Evolutionary conservation across 768 basidiomycete genomes (phyloP).

Genomic region (Termitomyces bulborhizus): DNA sequence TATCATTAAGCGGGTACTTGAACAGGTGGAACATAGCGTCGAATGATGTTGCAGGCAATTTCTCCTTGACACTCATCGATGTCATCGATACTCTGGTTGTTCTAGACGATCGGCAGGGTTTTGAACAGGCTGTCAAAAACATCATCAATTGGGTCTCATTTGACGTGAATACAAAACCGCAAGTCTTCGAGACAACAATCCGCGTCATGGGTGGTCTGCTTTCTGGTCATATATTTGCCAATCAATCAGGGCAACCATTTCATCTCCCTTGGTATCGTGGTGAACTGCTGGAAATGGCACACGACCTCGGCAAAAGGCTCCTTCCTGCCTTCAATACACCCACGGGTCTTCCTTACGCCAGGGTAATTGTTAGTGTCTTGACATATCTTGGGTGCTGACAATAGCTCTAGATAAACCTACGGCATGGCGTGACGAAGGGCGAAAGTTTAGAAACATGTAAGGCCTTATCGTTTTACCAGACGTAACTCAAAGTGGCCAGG

Average conservation of each 20-base stretch:
- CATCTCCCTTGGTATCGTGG: conserved; percentile 79
- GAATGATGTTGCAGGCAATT: conserved; percentile 95
- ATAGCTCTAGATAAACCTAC: conserved; percentile 64
- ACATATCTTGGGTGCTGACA: conserved; percentile 1
- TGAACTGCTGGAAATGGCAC: conserved; percentile 73
- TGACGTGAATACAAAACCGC: conserved; percentile 93
- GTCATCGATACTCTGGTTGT: conserved; percentile 88
- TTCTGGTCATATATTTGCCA: conserved; percentile 82
- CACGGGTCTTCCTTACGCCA: conserved; percentile 88
- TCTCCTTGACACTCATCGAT: conserved; percentile 77
- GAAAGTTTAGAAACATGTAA: conserved; percentile 84
- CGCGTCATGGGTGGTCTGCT: conserved; percentile 87
- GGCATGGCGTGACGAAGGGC: conserved; percentile 66
- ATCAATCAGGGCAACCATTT: conserved; percentile 57
- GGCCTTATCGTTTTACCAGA: conserved; percentile 16
- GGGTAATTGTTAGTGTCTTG: conserved; percentile 40
- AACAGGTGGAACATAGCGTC: conserved; percentile 52
- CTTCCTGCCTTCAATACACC: conserved; percentile 89
- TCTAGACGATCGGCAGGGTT: conserved; percentile 71
- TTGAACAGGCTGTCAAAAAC: conserved; percentile 78
- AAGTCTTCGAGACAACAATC: conserved; percentile 97
- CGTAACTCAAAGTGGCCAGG: conserved; percentile 36
- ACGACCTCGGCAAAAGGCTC: conserved; percentile 81
- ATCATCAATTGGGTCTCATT: conserved; percentile 83
- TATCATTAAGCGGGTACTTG: neutral